phyloP scores from a whole-genome alignment of 352 stramenopile species.

The Phytophthora vignae region DNA sequence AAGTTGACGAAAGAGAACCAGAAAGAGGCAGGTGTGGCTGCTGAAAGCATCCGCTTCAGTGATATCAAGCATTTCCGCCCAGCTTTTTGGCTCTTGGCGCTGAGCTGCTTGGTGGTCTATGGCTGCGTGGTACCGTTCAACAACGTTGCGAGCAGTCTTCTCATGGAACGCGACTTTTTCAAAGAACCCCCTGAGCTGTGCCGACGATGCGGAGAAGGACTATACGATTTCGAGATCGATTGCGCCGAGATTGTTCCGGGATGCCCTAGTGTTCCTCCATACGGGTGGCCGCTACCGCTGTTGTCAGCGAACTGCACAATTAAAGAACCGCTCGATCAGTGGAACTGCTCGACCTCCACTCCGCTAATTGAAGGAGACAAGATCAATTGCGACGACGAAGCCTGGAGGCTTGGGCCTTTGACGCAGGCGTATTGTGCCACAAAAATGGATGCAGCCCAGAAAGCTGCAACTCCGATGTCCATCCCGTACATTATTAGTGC shows the following conservation, averaged over 20 bases:
- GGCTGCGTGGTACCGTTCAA: constrained; percentile 95
- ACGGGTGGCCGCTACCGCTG: constrained; percentile 75
- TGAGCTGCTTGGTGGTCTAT: constrained; percentile 94
- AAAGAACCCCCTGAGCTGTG: constrained; percentile 64
- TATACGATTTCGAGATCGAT: constrained; percentile 55
- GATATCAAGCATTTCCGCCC: constrained; percentile 83
- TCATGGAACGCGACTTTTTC: constrained; percentile 93
- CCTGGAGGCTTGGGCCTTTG: constrained; percentile 72
- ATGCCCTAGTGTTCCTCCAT: constrained; percentile 76
- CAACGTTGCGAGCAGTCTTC: constrained; percentile 91
- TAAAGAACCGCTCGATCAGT: constrained; percentile 64
- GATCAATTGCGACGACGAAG: constrained; percentile 82
- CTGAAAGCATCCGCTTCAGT: constrained; percentile 70
- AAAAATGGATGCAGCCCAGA: constrained; percentile 66
- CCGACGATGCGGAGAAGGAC: constrained; percentile 60
- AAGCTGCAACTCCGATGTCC: constrained; percentile 89
- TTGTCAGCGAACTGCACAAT: constrained; percentile 81
- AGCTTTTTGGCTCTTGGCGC: constrained; percentile 90
- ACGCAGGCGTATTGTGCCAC: constrained; percentile 69
- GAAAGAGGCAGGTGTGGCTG: constrained; percentile 28
- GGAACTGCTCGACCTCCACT: constrained; percentile 57
- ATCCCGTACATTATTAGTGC: constrained; percentile 95
- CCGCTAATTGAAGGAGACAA: constrained; percentile 72
- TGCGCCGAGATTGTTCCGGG: constrained; percentile 60
- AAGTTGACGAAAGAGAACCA: constrained; percentile 32